Evolutionary conservation across 2,329 filamentous ascomycete species (phyloP), one percentile per base, ranked within the genome.

Genomic region (Xylaria sp.): DNA sequence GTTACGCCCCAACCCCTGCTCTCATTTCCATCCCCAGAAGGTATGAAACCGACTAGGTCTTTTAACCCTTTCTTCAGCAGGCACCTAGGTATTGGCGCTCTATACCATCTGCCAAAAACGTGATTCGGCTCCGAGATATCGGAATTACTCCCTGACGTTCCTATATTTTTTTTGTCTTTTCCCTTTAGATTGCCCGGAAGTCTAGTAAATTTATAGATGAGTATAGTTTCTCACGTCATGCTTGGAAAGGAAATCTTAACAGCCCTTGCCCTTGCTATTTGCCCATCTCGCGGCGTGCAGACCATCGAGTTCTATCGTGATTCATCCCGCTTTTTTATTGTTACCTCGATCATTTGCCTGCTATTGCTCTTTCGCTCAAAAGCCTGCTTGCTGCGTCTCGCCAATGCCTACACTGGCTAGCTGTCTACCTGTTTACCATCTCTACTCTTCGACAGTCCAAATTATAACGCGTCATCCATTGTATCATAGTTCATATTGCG

Each of bases 11-110:
- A 17, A 25, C 7, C 31, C 45, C 31, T 52, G 35, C 21, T 42
- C 43, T 60, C n/a, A 33, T 53, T 47, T 53, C 28, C 47, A 61
- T 42, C 17, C 28, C n/a, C 6, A 6, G 17, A 42, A 53, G 21
- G 28, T 19, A 28, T 62, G 53, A 62, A 49, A 53, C 40, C 15
- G 33, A 49, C 49, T 31, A 37, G 37, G 28, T 35, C 12, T 45
- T 46, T n/a, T 42, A 42, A 60, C 49, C 50, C 53, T 61, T 31
- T 23, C n/a, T 37, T 35, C n/a, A 37, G 19, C 3, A 45, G 17
- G 31, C 42, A 12, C 33, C 12, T 28, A 21, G 15, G 15, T 17
- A 46, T 38, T 37, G 35, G 37, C 31, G n/a, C 21, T 45, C 14
- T 31, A 14, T 45, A n/a, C 37, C 21, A 50, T 14, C 38, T 43